phyloP scores from a whole-genome alignment of 805 yeast genomes.

The Candida krabiensis region DNA sequence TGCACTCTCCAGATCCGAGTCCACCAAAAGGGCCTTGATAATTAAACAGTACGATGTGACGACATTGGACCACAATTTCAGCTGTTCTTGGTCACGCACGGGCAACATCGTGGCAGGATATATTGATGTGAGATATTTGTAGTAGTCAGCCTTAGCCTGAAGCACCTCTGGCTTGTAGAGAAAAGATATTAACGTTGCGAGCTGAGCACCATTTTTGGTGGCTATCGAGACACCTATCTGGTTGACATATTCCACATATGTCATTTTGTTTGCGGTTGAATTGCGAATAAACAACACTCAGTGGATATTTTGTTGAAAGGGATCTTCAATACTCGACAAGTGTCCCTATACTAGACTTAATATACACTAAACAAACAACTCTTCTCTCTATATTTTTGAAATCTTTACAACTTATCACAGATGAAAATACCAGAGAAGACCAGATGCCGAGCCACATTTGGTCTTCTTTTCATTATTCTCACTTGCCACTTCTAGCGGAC shows the following conservation, averaged over 20 bases:
- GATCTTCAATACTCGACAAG: too few species aligned
- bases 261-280: too few species aligned
- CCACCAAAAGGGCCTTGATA: constrained; percentile 19
- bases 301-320: too few species aligned
- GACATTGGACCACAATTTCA: constrained; percentile 9
- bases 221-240: constrained; percentile 12
- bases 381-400: too few species aligned
- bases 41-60: constrained; percentile 13
- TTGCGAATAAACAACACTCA: too few species aligned
- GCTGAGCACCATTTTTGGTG: constrained; percentile 10
- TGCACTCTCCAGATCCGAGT: constrained; percentile 19
- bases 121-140: constrained; percentile 11
- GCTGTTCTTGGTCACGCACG: constrained; percentile 8
- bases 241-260: constrained; percentile 15
- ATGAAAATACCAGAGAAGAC: too few species aligned
- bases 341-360: too few species aligned
- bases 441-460: too few species aligned
- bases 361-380: too few species aligned
- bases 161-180: constrained; percentile 19
- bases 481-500: neutral
- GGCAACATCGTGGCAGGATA: constrained; percentile 17
- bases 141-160: constrained; percentile 14
- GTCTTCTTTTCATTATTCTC: too few species aligned
- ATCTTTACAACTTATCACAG: too few species aligned
- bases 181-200: constrained; percentile 15